phyloP scores from a whole-genome alignment of 2,329 filamentous ascomycete genomes.

The Thelonectria blattea region DNA sequence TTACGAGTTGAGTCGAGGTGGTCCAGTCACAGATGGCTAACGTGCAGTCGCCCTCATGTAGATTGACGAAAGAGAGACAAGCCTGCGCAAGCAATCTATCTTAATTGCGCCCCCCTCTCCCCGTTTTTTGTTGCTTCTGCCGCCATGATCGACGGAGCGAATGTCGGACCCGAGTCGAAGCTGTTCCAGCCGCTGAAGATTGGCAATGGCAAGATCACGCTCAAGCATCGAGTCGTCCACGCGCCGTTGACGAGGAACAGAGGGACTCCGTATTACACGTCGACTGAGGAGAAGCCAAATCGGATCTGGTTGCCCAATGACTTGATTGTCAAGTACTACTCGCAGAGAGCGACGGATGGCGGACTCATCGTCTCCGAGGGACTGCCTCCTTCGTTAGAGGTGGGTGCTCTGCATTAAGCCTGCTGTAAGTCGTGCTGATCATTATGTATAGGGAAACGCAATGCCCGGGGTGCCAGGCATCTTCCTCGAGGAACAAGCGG shows the following conservation, averaged over 20 bases:
- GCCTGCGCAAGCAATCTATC: not conserved
- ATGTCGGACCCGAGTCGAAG: slow-evolving; percentile 23
- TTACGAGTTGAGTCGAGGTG: not conserved
- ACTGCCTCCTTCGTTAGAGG: slow-evolving; percentile 54
- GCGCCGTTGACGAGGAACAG: slow-evolving; percentile 61
- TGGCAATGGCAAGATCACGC: slow-evolving; percentile 50
- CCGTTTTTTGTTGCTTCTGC: not conserved
- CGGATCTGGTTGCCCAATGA: slow-evolving; percentile 46
- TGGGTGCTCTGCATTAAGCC: slow-evolving; percentile 1
- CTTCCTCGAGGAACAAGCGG: slow-evolving; percentile 58
- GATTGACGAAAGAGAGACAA: not conserved
- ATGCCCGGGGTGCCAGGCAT: slow-evolving; percentile 62
- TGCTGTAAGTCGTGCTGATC: not conserved
- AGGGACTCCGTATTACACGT: slow-evolving; percentile 51
- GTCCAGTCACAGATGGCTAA: not conserved
- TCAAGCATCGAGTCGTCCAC: slow-evolving; percentile 58
- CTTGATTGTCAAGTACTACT: slow-evolving; percentile 51
- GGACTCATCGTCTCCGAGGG: slow-evolving; percentile 53
- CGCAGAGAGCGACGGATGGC: slow-evolving; percentile 48
- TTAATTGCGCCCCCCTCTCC: not conserved
- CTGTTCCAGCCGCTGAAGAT: slow-evolving; percentile 45
- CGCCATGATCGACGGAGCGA: slow-evolving; percentile 24
- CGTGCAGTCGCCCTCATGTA: not conserved
- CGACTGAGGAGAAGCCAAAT: slow-evolving; percentile 55
- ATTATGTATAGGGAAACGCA: slow-evolving; percentile 38